Conservation (phyloP, 192 early-diverging fungal species). For the Obelidium mucronatum region DNA sequence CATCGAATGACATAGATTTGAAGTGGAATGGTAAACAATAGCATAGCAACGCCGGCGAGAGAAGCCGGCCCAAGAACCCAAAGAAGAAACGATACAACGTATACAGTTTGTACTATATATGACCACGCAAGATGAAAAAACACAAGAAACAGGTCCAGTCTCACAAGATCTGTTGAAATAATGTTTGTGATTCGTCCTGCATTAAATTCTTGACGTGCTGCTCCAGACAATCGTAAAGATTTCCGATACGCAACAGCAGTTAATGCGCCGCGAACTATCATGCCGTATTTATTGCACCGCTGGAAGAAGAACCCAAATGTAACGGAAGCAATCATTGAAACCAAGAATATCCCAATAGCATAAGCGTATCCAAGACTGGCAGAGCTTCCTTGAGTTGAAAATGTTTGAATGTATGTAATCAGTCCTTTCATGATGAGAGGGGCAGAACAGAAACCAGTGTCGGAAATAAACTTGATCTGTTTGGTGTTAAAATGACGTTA, state of each 20-base stretch:
- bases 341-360: slow-evolving; percentile 34
- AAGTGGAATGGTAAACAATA: slow-evolving; percentile 31
- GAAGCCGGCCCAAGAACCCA: slow-evolving; percentile 23
- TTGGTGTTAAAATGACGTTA: no score
- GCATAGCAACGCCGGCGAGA: slow-evolving; percentile 33
- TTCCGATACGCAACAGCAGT: slow-evolving; percentile 67
- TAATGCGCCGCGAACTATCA: slow-evolving; percentile 59
- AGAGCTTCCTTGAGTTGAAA: neutral
- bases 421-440: slow-evolving; percentile 56
- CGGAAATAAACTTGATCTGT: slow-evolving; percentile 45
- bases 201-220: slow-evolving; percentile 64
- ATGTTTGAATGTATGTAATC: slow-evolving; percentile 40
- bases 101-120: slow-evolving; percentile 11
- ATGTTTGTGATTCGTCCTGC: slow-evolving; percentile 71
- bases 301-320: slow-evolving; percentile 53
- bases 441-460: slow-evolving; percentile 45
- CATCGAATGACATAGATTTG: slow-evolving; percentile 29
- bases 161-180: slow-evolving; percentile 47
- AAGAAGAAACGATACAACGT: slow-evolving; percentile 25
- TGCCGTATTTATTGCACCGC: slow-evolving; percentile 39
- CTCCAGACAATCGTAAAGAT: slow-evolving; percentile 57
- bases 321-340: slow-evolving; percentile 22
- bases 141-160: slow-evolving; percentile 32
- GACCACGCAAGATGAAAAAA: slow-evolving; percentile 41
- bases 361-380: slow-evolving; percentile 15